Base-by-base conservation (phyloP, 306 rosid species). In the Vigna hirtella region DNA sequence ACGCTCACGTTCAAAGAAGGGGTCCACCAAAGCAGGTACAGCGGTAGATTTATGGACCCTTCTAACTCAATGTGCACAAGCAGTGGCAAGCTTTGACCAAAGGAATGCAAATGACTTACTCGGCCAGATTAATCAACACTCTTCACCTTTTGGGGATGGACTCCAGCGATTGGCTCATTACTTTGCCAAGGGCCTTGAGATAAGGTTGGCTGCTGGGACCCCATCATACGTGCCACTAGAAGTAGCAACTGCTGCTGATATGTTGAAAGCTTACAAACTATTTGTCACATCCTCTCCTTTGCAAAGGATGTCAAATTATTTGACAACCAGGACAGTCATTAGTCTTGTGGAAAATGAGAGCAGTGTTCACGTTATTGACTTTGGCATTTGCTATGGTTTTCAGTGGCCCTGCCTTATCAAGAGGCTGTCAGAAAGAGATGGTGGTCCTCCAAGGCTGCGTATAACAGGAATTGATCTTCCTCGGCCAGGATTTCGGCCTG, bases 361-460 rank as follows among this genome's bases (percentile, higher is more conserved):
- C 24, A 74, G 74, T 14, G 64, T 90, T 53, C 98, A 93, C 77
- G 40, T 93, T 6, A 86, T 91, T 79, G 92, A 91, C 69, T 88
- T 93, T 63, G 98, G 98, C 15, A 85, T 93, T 58, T 85, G 81
- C 66, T 91, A 93, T 65, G 98, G 96, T 64, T 90, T 76, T 73
- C 94, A 93, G 42, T 93, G 98, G 98, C 96, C 98, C 0, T 88
- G 86, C 85, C 93, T 93, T 5, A 82, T 93, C 70, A 84, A 85
- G 9, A 42, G 0, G 18, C 91, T 93, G 56, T 79, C 96, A 6
- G 26, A 45, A 43, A 83, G 93, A 51, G 74, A 65, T 1, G 88
- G 84, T 0, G 95, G 93, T 10, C 86, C 98, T 43, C 87, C 89
- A 52, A 84, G 7, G 82, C 73, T 93, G 66, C 89, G 86, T 0